Conservation (phyloP, 768 basidiomycete species). For the Russula ochroleuca region DNA sequence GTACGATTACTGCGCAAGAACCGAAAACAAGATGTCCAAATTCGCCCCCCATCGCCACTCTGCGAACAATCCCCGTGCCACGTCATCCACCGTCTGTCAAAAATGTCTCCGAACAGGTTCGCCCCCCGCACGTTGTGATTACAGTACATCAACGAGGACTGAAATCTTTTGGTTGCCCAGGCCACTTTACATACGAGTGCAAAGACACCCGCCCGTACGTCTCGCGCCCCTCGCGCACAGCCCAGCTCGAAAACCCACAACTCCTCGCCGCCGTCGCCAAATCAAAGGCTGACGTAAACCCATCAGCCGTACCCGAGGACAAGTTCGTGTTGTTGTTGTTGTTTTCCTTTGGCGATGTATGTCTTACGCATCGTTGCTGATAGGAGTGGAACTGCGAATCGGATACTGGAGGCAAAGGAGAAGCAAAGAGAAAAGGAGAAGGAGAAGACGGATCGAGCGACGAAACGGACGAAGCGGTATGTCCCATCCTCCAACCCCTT, state of each 20-base stretch:
- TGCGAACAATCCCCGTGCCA: slow-evolving; percentile 58
- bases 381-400: slow-evolving; percentile 78
- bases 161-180: slow-evolving; percentile 44
- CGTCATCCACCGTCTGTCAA: slow-evolving; percentile 69
- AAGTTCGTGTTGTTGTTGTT: slow-evolving; percentile 46
- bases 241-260: slow-evolving; percentile 77
- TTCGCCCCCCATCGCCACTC: slow-evolving; percentile 70
- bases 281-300: slow-evolving; percentile 59
- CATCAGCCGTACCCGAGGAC: slow-evolving; percentile 74
- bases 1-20: background rate
- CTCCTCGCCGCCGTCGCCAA: slow-evolving; percentile 46
- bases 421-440: slow-evolving; percentile 60
- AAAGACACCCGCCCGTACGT: slow-evolving; percentile 76
- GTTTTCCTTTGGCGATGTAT: too few relatives aligned
- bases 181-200: slow-evolving; percentile 92
- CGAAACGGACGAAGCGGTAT: slow-evolving; percentile 36
- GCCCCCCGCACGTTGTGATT: slow-evolving; percentile 12
- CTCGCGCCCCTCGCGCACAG: slow-evolving; percentile 83
- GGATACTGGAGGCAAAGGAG: slow-evolving; percentile 78
- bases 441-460: slow-evolving; percentile 33
- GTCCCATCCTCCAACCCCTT: slow-evolving; percentile 1
- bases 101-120: slow-evolving; percentile 71
- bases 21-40: slow-evolving; percentile 55
- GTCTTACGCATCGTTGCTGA: background rate
- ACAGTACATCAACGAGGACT: too few relatives aligned